A percentile compares a stretch with the other conserved stretches of the same genome.
Conservation (phyloP, 2,329 filamentous ascomycete genomes). For the Fusarium pilosicola region DNA sequence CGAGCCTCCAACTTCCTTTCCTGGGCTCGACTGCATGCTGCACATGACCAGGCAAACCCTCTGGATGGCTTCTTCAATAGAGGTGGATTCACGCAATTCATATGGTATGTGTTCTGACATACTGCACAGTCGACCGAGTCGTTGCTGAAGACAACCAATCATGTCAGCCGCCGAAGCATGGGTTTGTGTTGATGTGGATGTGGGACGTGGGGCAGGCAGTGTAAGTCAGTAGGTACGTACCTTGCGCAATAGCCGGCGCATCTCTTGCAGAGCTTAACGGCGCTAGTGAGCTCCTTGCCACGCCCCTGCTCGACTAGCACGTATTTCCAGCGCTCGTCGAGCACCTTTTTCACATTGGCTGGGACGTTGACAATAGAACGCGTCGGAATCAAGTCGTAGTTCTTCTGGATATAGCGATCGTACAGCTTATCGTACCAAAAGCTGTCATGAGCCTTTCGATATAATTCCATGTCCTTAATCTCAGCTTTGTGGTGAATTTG, state of each 20-base stretch:
- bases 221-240: conserved; percentile 60
- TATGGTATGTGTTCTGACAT: conserved; percentile 95
- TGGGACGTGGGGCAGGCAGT: conserved; percentile 30
- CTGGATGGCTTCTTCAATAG: conserved; percentile 95
- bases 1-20: conserved; percentile 91
- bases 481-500: conserved; percentile 89
- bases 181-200: conserved; percentile 17
- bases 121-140: conserved; percentile 98
- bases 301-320: conserved; percentile 93
- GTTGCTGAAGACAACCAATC: conserved; percentile 63
- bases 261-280: conserved; percentile 94
- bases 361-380: conserved; percentile 95
- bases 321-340: conserved; percentile 96
- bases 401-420: conserved; percentile 97
- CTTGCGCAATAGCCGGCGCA: conserved; percentile 91
- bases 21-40: conserved; percentile 93
- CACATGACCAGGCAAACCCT: conserved; percentile 98
- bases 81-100: conserved; percentile 95
- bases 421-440: conserved; percentile 99
- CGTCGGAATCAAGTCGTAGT: conserved; percentile 96
- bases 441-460: conserved; percentile 83
- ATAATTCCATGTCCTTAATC: conserved; percentile 82
- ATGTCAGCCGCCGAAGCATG: conserved; percentile 39
- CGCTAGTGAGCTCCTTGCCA: conserved; percentile 94
- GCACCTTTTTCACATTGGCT: conserved; percentile 90